Conservation (phyloP, 495 filamentous ascomycete genomes). For the Tetracladium marchalianum region DNA sequence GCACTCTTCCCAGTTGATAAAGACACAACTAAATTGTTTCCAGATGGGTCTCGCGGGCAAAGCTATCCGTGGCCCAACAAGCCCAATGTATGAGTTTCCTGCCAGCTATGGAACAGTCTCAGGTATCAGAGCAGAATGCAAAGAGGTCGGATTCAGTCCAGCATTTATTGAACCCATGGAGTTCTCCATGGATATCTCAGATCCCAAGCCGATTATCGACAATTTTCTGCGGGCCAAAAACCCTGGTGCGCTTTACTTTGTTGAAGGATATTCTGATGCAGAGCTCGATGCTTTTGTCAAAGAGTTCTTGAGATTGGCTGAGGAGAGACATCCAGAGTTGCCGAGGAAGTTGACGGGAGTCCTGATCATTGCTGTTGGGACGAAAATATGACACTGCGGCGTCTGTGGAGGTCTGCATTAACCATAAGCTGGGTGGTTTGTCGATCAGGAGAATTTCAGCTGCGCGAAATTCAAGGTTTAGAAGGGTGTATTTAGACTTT, state of each 20-base stretch:
- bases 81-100: not conserved
- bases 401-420: too few species aligned
- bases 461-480: too few species aligned
- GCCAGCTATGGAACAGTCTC: not conserved
- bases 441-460: too few species aligned
- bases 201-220: not conserved
- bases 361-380: conserved; percentile 2
- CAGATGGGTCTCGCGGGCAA: too few species aligned
- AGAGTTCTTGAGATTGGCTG: not conserved
- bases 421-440: too few species aligned
- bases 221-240: not conserved
- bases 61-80: not conserved
- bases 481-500: too few species aligned
- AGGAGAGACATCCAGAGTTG: not conserved
- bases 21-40: too few species aligned
- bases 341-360: not conserved
- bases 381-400: not conserved
- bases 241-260: not conserved
- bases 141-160: conserved; percentile 1
- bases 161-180: not conserved
- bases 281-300: not conserved
- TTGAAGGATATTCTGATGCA: not conserved
- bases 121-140: not conserved
- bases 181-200: not conserved
- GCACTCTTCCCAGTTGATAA: too few species aligned